A percentile compares a stretch with the other conserved stretches of the same genome.
These are phyloP conservation scores for Entomortierella lignicola DNA, from an alignment of 192 early-diverging fungal species.

Conservation along the genomic window DNA sequence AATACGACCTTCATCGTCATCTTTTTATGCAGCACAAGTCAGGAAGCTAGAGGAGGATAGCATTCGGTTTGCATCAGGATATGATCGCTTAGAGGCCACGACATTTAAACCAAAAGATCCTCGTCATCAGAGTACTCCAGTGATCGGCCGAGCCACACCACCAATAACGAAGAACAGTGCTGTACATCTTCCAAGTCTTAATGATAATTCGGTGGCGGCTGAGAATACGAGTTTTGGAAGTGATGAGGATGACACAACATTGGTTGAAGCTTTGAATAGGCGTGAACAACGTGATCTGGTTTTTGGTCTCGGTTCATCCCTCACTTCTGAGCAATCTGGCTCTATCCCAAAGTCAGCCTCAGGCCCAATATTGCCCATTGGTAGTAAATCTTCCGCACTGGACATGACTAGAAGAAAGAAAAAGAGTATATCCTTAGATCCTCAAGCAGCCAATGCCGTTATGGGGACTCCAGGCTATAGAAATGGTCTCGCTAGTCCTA, in stretches of 20 bases:
- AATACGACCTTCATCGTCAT: conserved; percentile 34
- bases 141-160: background rate
- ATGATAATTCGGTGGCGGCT: conserved; percentile 13
- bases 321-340: conserved; percentile 14
- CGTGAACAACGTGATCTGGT: conserved; percentile 35
- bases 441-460: conserved; percentile 39
- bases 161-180: background rate
- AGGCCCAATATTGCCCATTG: conserved; percentile 11
- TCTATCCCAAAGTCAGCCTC: conserved; percentile 32
- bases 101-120: conserved; percentile 18
- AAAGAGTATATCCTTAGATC: conserved; percentile 52
- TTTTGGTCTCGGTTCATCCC: conserved; percentile 18
- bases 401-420: conserved; percentile 35
- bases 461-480: conserved; percentile 28
- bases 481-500: conserved; percentile 17
- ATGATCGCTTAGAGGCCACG: conserved; percentile 15
- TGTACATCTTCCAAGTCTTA: conserved; percentile 15
- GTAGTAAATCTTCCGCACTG: conserved; percentile 2
- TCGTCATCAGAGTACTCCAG: conserved; percentile 42
- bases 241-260: background rate
- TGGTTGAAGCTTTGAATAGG: conserved; percentile 13
- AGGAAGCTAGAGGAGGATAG: conserved; percentile 48
- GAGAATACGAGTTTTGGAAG: conserved; percentile 22
- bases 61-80: conserved; percentile 41
- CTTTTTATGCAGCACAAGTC: conserved; percentile 46